These are phyloP conservation scores for Byssothecium circinans DNA, from an alignment of 2,329 filamentous ascomycete genomes.

Conservation along the genomic window DNA sequence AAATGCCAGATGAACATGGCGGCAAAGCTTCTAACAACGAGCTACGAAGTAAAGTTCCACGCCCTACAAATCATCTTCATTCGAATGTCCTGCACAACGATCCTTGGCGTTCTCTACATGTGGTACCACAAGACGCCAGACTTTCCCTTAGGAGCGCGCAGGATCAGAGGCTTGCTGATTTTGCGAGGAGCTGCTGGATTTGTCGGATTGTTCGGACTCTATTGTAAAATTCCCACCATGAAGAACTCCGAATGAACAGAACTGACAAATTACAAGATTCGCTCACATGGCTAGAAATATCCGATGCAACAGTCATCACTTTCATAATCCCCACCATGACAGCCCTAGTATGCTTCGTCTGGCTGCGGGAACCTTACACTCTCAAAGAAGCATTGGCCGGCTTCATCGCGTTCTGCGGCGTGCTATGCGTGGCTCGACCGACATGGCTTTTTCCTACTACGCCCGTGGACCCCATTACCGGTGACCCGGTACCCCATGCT, in stretches of 20 bases:
- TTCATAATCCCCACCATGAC: constrained; percentile 78
- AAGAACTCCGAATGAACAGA: neutral
- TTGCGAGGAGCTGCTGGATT: constrained; percentile 29
- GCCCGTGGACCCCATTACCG: constrained; percentile 27
- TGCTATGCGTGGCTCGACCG: constrained; percentile 78
- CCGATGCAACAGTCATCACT: constrained; percentile 83
- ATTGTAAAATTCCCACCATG: constrained; percentile 23
- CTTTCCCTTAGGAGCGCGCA: constrained; percentile 25
- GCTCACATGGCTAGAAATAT: constrained; percentile 74
- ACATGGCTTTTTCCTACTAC: constrained; percentile 48
- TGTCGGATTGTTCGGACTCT: constrained; percentile 30
- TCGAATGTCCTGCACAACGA: constrained; percentile 71
- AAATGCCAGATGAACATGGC: constrained; percentile 24
- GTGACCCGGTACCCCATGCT: constrained; percentile 24
- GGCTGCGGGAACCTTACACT: constrained; percentile 74
- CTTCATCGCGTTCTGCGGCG: constrained; percentile 71
- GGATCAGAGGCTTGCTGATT: constrained; percentile 20
- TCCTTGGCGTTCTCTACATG: constrained; percentile 71
- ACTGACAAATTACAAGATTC: constrained; percentile 48
- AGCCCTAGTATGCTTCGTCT: constrained; percentile 75
- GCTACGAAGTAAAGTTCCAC: constrained; percentile 29
- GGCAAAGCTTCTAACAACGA: constrained; percentile 28
- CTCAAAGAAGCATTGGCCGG: constrained; percentile 74
- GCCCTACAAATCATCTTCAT: constrained; percentile 68
- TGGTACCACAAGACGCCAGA: constrained; percentile 56